Percentiles rank a stretch among this genome's conserved stretches.
phyloP scores from a whole-genome alignment of 805 yeast genomes.

The Schizosaccharomyces octosporus region DNA sequence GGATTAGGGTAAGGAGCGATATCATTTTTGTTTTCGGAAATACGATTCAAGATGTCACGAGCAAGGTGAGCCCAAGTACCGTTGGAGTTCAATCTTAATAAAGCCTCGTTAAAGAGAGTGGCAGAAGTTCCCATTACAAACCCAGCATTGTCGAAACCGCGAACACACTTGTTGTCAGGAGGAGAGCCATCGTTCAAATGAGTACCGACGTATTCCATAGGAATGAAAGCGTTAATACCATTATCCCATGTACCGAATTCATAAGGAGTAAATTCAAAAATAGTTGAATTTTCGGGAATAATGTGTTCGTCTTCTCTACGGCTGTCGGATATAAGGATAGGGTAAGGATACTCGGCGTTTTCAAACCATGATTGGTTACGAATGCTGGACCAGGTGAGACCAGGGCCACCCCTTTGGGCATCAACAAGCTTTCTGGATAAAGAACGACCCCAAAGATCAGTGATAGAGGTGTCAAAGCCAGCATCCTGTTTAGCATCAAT shows the following conservation, averaged over 20 bases:
- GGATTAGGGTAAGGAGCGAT: constrained; percentile 66
- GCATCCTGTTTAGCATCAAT: constrained; percentile 29
- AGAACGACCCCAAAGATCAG: constrained; percentile 64
- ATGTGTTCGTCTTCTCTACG: constrained; percentile 23
- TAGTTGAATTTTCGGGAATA: constrained; percentile 42
- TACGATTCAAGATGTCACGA: not conserved
- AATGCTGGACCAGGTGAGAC: constrained; percentile 31
- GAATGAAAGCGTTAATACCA: constrained; percentile 36
- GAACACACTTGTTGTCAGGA: constrained; percentile 22
- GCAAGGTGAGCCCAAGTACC: not conserved
- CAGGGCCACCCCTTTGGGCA: constrained; percentile 36
- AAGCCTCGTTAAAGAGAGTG: constrained; percentile 11
- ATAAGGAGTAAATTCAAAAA: constrained; percentile 26
- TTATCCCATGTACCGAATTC: constrained; percentile 83
- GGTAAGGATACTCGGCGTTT: constrained; percentile 46
- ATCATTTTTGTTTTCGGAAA: constrained; percentile 19
- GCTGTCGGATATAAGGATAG: constrained; percentile 30
- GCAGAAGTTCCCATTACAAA: constrained; percentile 45
- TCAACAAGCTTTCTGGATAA: constrained; percentile 50
- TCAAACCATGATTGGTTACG: constrained; percentile 36
- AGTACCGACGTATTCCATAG: constrained; percentile 48
- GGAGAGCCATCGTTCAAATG: constrained; percentile 36
- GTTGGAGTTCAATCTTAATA: not conserved
- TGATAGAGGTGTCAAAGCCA: constrained; percentile 40
- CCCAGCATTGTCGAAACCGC: constrained; percentile 56